Percentiles rank a stretch among this genome's conserved stretches.
Conservation (phyloP, 1,284 basidiomycete species). For the Leccinum pseudoinsigne region DNA sequence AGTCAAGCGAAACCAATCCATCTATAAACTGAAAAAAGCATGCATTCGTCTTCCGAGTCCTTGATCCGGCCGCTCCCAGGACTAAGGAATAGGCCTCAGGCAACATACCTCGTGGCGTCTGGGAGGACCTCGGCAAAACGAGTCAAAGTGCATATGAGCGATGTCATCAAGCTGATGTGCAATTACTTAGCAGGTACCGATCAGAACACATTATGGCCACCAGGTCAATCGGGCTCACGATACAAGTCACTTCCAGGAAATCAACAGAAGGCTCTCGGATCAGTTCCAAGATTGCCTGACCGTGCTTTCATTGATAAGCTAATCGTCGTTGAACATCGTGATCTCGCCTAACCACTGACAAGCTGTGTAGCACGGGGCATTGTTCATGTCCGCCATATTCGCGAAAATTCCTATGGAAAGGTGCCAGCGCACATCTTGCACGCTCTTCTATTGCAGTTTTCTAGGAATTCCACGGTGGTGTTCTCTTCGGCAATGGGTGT, state of each 20-base stretch:
- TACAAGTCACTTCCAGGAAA: conserved; percentile 1
- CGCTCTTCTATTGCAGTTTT: conserved; percentile 25
- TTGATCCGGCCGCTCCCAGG: conserved; percentile 22
- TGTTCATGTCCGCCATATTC: conserved; percentile 30
- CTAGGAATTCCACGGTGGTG: conserved; percentile 10
- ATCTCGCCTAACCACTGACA: conserved; percentile 27
- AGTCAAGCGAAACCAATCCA: neutral
- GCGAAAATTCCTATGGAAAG: conserved; percentile 28
- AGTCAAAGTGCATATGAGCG: conserved; percentile 4
- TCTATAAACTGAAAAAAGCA: neutral
- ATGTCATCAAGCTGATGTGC: conserved; percentile 9
- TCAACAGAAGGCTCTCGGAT: conserved; percentile 16
- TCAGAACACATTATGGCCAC: neutral
- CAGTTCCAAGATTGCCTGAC: conserved; percentile 7
- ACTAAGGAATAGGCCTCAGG: conserved; percentile 5
- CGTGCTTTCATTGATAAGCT: conserved; percentile 10
- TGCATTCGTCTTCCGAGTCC: neutral
- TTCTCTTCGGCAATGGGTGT: conserved; percentile 17
- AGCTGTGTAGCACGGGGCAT: conserved; percentile 20
- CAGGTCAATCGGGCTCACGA: neutral
- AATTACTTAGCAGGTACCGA: conserved; percentile 7
- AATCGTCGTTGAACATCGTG: conserved; percentile 15
- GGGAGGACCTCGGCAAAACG: conserved; percentile 14
- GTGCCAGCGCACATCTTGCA: conserved; percentile 14
- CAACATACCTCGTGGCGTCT: conserved; percentile 4